These are phyloP conservation scores for Botryosphaeria dothidea DNA, from an alignment of 2,329 filamentous ascomycete genomes.

Conservation along the genomic window DNA sequence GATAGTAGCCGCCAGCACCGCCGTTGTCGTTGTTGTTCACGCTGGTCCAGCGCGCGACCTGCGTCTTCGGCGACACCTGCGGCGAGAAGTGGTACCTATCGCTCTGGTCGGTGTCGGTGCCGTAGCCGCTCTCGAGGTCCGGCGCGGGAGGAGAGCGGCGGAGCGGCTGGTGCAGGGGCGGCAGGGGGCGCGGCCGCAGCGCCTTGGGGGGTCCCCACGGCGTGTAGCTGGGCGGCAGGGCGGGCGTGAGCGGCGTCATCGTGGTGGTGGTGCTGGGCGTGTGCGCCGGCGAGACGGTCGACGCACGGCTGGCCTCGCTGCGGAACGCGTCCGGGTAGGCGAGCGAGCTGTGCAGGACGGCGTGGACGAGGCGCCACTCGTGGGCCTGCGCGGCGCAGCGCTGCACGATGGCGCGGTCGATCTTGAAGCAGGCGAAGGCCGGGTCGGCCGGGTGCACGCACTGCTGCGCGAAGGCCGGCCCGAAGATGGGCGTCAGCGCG, in stretches of 20 bases:
- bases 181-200: constrained; percentile 25
- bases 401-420: constrained; percentile 41
- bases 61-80: constrained; percentile 39
- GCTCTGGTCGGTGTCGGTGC: constrained; percentile 42
- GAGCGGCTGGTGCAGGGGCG: background rate
- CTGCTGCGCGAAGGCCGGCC: constrained; percentile 71
- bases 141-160: background rate
- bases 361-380: constrained; percentile 30
- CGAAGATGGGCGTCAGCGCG: constrained; percentile 88
- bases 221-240: background rate
- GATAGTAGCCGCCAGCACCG: background rate
- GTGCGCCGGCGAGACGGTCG: background rate
- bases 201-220: constrained; percentile 23
- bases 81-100: constrained; percentile 41
- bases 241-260: background rate
- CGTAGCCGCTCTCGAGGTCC: constrained; percentile 43
- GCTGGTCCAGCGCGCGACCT: constrained; percentile 40
- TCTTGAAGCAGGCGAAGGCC: constrained; percentile 56
- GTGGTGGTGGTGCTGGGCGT: background rate
- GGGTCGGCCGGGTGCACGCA: constrained; percentile 67
- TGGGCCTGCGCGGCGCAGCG: constrained; percentile 39
- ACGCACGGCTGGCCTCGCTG: too few species aligned
- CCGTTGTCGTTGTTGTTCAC: too few species aligned
- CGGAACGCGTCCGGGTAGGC: too few species aligned
- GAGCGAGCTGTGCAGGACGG: constrained; percentile 2